Conservation (phyloP, 2,329 filamentous ascomycete species). For the Knufia petricola region DNA sequence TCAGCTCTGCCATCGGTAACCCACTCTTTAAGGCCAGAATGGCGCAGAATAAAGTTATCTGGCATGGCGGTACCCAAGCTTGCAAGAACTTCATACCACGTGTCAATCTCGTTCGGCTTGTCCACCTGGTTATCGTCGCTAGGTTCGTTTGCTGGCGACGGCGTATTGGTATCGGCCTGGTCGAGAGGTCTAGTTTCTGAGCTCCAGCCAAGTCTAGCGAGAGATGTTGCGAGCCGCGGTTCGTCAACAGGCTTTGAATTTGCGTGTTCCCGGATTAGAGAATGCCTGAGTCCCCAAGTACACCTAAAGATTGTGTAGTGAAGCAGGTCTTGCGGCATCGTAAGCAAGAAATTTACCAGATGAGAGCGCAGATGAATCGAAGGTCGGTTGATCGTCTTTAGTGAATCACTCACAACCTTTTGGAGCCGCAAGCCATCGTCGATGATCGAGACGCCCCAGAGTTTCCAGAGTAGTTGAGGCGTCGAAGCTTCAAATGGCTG, state of each 20-base stretch:
- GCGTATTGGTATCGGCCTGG: neutral
- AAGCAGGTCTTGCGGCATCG: neutral
- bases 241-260: no score
- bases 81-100: conserved; percentile 6
- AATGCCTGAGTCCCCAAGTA: neutral
- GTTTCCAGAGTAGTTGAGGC: conserved; percentile 1
- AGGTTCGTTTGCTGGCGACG: neutral
- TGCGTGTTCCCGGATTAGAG: no score
- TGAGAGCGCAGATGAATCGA: neutral
- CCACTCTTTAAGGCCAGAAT: neutral
- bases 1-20: neutral
- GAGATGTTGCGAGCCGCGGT: neutral
- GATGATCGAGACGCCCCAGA: neutral
- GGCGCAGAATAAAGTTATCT: neutral
- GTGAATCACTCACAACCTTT: neutral
- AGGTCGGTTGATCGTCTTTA: neutral
- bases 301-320: neutral
- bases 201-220: neutral
- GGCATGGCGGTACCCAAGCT: neutral
- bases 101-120: neutral
- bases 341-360: neutral
- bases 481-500: neutral
- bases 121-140: neutral
- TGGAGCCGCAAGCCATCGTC: neutral
- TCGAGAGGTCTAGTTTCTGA: neutral